These are phyloP conservation scores for Phylloporus sp. DNA, from an alignment of 768 basidiomycete species.

Conservation along the genomic window DNA sequence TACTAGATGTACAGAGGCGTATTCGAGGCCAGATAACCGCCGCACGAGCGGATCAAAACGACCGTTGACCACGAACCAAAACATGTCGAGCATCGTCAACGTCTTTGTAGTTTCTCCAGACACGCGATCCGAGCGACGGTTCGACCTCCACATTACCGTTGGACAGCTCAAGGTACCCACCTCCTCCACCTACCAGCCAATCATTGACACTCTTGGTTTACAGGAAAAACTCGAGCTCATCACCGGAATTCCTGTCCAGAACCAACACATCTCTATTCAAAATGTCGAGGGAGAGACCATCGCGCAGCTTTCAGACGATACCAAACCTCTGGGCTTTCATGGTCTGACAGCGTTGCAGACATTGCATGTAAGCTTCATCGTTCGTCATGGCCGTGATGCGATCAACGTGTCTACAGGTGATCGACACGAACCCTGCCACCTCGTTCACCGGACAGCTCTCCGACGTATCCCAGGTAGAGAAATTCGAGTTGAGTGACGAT, in stretches of 20 bases:
- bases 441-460: constrained; percentile 81
- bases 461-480: constrained; percentile 84
- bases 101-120: constrained; percentile 84
- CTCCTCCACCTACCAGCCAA: neutral
- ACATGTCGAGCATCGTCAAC: constrained; percentile 50
- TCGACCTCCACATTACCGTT: constrained; percentile 72
- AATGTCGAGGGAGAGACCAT: constrained; percentile 53
- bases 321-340: constrained; percentile 68
- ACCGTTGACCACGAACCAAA: neutral
- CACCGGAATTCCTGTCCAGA: constrained; percentile 80
- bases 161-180: constrained; percentile 73
- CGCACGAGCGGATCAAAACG: neutral
- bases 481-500: constrained; percentile 82
- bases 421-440: constrained; percentile 68
- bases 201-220: neutral
- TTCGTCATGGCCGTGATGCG: neutral
- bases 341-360: constrained; percentile 74
- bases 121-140: constrained; percentile 84
- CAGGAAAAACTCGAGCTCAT: constrained; percentile 82
- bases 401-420: constrained; percentile 31
- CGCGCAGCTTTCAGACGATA: constrained; percentile 60
- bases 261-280: constrained; percentile 66
- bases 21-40: too few relatives aligned
- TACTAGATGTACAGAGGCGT: too few relatives aligned
- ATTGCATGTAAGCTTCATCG: constrained; percentile 55